Evolutionary conservation across 1,284 basidiomycete species (phyloP).

Genomic region (Binderoboletus segoi): DNA sequence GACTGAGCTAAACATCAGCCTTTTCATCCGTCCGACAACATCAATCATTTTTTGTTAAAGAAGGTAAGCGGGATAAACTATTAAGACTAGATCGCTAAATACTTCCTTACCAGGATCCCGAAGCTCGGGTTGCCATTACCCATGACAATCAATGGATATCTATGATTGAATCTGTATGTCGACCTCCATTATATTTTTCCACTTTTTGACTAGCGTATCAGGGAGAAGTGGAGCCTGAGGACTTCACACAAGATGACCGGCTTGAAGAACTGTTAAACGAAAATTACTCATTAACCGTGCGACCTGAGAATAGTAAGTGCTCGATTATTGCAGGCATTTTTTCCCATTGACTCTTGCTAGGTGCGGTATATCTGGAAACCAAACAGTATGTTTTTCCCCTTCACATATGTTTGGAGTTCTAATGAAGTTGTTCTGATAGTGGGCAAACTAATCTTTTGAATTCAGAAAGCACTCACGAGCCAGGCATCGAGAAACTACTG

Average conservation of each 20-base stretch:
- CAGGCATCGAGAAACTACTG: too few relatives aligned
- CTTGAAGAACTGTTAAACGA: not conserved
- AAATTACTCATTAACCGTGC: not conserved
- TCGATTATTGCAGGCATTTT: not conserved
- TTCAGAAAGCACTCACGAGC: too few relatives aligned
- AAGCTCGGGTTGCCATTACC: not conserved
- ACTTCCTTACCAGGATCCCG: not conserved
- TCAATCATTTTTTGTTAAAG: constrained; percentile 7
- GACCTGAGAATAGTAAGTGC: not conserved
- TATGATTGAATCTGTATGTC: not conserved
- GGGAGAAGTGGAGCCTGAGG: not conserved
- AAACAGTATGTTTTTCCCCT: not conserved
- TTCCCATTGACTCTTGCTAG: not conserved
- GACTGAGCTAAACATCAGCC: constrained; percentile 1
- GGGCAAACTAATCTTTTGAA: too few relatives aligned
- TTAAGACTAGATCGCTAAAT: not conserved
- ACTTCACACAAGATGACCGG: not conserved
- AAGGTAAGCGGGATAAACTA: constrained; percentile 3
- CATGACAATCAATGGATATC: constrained; percentile 10
- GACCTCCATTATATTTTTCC: not conserved
- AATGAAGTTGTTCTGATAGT: not conserved
- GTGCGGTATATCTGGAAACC: not conserved
- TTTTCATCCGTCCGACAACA: constrained; percentile 9
- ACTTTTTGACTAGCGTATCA: not conserved
- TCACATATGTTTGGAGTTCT: not conserved